Evolutionary conservation across 2,329 filamentous ascomycete genomes (phyloP).

Genomic region (Fusarium devonianum): DNA sequence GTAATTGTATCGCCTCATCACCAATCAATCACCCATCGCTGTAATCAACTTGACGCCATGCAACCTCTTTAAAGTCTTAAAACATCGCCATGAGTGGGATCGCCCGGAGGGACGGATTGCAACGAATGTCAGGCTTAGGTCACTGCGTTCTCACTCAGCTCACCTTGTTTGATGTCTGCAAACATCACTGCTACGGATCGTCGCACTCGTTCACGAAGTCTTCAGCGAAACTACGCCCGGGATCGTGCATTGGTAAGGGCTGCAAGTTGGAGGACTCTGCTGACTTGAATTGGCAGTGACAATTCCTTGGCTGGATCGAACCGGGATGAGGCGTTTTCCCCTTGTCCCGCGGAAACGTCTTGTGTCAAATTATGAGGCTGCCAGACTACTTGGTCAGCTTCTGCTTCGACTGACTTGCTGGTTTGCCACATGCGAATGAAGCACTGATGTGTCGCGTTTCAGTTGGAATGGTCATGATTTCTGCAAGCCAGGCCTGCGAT

Average conservation of each 20-base stretch:
- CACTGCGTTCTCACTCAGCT: neutral
- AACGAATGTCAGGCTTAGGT: neutral
- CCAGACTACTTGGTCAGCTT: neutral
- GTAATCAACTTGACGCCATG: slow-evolving; percentile 44
- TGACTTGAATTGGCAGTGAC: slow-evolving; percentile 24
- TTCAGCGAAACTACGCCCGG: neutral
- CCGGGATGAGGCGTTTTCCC: too few species aligned
- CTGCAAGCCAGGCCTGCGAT: too few species aligned
- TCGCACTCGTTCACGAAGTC: neutral
- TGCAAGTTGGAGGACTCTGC: slow-evolving; percentile 20
- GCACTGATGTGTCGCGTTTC: too few species aligned
- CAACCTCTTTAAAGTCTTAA: slow-evolving; percentile 26
- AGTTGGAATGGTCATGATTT: too few species aligned
- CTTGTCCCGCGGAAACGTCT: too few species aligned
- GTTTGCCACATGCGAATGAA: too few species aligned
- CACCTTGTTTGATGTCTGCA: neutral
- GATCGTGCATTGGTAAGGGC: slow-evolving; percentile 23
- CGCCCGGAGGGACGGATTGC: slow-evolving; percentile 1
- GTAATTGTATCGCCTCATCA: slow-evolving; percentile 45
- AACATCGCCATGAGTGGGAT: slow-evolving; percentile 14
- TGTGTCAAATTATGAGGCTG: neutral
- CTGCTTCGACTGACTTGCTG: too few species aligned
- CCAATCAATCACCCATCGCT: slow-evolving; percentile 41
- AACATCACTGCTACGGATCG: neutral
- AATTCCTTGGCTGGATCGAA: slow-evolving; percentile 1